Base-by-base conservation (phyloP, 2,329 filamentous ascomycete genomes). In the Nigrospora oryzae region DNA sequence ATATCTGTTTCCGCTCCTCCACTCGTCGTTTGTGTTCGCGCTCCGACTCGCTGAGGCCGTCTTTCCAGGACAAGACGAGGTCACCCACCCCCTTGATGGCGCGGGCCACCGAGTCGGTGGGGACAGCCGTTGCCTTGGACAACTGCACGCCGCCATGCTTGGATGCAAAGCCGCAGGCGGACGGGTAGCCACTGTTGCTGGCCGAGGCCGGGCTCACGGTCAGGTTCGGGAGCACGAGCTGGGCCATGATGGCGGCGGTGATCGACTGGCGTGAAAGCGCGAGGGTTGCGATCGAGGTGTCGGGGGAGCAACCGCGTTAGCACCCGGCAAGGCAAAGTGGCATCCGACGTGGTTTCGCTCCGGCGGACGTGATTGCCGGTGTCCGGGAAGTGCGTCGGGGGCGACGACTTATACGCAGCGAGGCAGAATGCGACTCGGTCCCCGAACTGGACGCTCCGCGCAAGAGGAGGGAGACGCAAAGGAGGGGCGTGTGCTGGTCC, bases 1-100 rank as follows among this genome's bases (percentile, higher is more conserved):
- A 62, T 11, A 84, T 70, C 56, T 83, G 77, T 60, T 75, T 81
- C 48, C 73, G 73, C 53, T 82, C 74, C 42, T 82, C 77, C n/a
- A 63, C 56, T 36, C 66, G 65, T 45, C 66, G 63, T 47, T 61
- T 65, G 36, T 69, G 63, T 30, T 70, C 66, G 13, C 75, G 68
- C 51, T 82, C 67, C 32, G 74, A 66, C 40, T 65, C 62, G 1
- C 70, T 70, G 15, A 75, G 58, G n/a, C 73, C 75, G 65, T 79
- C 75, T 47, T 68, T 71, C 52, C 71, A 72, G 43, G 68, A 69
- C n/a, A 67, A 58, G 42, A 71, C 60, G 12, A 66, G 56, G 43
- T 65, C 63, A 45, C 69, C 66, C 36, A 67, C 69, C 30, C 56
- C 62, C 34, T 61, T 64, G 42, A 70, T 52, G 5, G 66, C 63